Percentiles rank a stretch among this genome's conserved stretches.
Conservation (phyloP, 148 eudicot species). For the Vaccinium myrtillus region DNA sequence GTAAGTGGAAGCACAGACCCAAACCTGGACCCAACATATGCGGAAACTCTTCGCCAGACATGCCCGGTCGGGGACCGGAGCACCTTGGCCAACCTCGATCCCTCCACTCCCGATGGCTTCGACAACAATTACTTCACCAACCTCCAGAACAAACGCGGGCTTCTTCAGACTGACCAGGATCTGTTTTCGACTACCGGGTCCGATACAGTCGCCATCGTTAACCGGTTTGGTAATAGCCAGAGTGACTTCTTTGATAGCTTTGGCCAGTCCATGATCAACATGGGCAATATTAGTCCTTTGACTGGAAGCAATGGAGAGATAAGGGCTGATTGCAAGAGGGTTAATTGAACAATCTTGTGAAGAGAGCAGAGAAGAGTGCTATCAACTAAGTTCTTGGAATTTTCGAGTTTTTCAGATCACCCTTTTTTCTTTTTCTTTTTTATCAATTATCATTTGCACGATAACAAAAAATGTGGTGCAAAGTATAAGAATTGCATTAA, state of each 20-base stretch:
- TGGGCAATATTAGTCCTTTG: slow-evolving; percentile 30
- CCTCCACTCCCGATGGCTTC: slow-evolving; percentile 20
- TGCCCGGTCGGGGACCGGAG: slow-evolving; percentile 30
- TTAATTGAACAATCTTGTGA: background rate
- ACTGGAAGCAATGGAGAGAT: slow-evolving; percentile 32
- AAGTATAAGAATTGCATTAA: background rate
- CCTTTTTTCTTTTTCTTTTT: background rate
- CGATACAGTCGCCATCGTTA: slow-evolving; percentile 18
- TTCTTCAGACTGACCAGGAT: slow-evolving; percentile 33
- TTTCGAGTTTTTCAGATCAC: background rate
- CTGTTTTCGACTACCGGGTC: slow-evolving; percentile 25
- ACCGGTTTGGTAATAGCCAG: slow-evolving; percentile 20
- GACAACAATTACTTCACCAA: slow-evolving; percentile 36
- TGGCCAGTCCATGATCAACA: slow-evolving; percentile 32
- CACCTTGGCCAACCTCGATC: slow-evolving; percentile 24
- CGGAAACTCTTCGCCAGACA: slow-evolving; percentile 18
- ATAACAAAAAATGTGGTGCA: background rate
- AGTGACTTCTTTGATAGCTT: slow-evolving; percentile 30
- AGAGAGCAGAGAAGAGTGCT: background rate
- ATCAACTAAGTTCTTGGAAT: background rate
- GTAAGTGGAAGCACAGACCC: slow-evolving; percentile 38
- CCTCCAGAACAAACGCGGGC: slow-evolving; percentile 26
- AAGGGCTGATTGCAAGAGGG: slow-evolving; percentile 25
- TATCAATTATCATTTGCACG: background rate
- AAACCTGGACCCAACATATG: slow-evolving; percentile 24